Base-by-base conservation (phyloP, 768 basidiomycete genomes). In the Mrakia gelida region DNA sequence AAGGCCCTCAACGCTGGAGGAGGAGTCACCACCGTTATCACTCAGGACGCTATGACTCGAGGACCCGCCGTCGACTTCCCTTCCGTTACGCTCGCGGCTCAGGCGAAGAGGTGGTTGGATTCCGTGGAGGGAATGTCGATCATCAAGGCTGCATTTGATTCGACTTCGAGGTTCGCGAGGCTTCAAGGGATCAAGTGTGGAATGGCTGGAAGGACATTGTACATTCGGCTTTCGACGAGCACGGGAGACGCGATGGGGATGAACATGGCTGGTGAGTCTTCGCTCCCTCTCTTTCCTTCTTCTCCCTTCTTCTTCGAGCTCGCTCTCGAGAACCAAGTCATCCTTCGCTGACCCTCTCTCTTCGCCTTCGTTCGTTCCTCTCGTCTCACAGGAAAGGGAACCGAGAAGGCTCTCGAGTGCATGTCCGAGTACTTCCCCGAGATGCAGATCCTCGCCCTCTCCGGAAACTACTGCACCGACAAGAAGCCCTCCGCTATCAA, bases 231-330 rank as follows among this genome's bases (percentile, higher is more conserved):
- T 82, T 92, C 92, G 78, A 97, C 95, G 21, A 90, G 89, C 75
- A 98, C 97, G 0, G 97, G 95, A 43, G 96, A 98, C 82, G 96
- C 97, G 61, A 99, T 98, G 96, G 97, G 97, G 26, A 99, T 99
- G 97, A 99, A 99, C 87, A 99, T 98, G 97, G 78, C 78, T 32
- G 78, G 77, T 78, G 0, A 41, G 77, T 78, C 11, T 10, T 43
- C 49, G 41, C 8, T 38, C 61, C 26, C 45, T 26, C 16, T 7
- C 0, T 23, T 6, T 73, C 18, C 49, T 73, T 59, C 30, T 30
- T 23, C 34, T 15, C 13, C 45, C 62, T 38, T 18, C 23, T 74
- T 56, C 71, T 73, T 26, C 7, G 7, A 59, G 4, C 28, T 52
- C 49, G 15, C 7, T 52, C 49, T 28, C 13, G 18, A 56, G 54